These are phyloP conservation scores for Beauveria bassiana DNA, from an alignment of 2,329 filamentous ascomycete species.

Conservation along the genomic window DNA sequence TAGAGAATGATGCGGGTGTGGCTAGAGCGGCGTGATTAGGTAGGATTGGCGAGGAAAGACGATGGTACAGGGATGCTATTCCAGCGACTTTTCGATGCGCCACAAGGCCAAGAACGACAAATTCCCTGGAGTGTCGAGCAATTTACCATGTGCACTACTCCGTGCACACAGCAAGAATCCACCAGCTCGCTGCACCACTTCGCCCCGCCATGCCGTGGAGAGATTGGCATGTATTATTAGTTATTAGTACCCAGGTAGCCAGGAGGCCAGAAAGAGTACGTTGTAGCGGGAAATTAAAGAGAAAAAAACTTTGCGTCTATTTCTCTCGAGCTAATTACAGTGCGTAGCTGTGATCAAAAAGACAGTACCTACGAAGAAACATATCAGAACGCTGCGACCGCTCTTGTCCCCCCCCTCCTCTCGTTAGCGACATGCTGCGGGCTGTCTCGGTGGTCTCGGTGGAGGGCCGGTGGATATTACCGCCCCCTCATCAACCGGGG, in stretches of 20 bases:
- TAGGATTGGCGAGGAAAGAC: not conserved
- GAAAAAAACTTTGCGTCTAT: no score
- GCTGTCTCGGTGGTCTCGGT: not conserved
- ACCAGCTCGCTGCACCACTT: not conserved
- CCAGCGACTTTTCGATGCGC: conserved; percentile 5
- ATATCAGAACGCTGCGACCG: no score
- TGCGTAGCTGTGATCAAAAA: no score
- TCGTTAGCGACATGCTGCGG: not conserved
- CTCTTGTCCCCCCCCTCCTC: no score
- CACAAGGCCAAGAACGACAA: not conserved
- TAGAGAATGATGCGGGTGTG: not conserved
- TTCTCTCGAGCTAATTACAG: no score
- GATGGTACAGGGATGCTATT: conserved; percentile 5
- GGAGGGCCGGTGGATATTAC: not conserved
- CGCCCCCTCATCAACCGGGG: not conserved
- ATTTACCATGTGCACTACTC: not conserved
- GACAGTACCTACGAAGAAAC: no score
- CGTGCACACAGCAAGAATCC: not conserved
- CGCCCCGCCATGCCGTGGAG: not conserved
- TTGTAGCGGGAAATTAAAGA: no score
- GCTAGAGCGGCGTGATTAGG: not conserved
- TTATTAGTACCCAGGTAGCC: not conserved
- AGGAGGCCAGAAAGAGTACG: no score
- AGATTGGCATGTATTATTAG: not conserved
- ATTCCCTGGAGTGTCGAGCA: not conserved